Base-by-base conservation (phyloP, 768 basidiomycete species). In the Phanerochaete sordida region DNA sequence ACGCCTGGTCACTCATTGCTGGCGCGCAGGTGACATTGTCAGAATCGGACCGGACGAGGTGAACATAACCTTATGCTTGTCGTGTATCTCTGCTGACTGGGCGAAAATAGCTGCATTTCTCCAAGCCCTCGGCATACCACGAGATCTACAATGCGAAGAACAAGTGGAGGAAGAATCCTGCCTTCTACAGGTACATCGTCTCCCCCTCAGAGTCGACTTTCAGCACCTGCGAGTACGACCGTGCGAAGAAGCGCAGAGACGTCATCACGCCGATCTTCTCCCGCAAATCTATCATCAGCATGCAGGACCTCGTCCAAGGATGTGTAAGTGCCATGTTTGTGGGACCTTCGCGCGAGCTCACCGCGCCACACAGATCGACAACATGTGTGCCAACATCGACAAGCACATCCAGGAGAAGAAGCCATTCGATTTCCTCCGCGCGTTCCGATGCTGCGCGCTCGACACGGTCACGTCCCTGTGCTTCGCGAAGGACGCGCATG, bases 51-150 rank as follows among this genome's bases (percentile, higher is more conserved):
- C 77, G 0, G 75, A 77, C 60, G 74, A 78, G 69, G 78, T 77
- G 52, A 15, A 69, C n/a, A 7, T 51, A 49, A 48, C 1, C n/a
- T 58, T 33, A 16, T 7, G 11, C 19, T 16, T 19, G 11, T 4
- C 39, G 8, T 19, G 19, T 11, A 19, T 11, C 39, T 4, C 19
- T 43, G 39, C 39, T 43, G 33, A 35, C 13, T 13, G n/a, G n/a
- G n/a, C n/a, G n/a, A 50, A 27, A n/a, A n/a, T 19, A 79, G 79
- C 72, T 80, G 52, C 77, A 78, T 56, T 80, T 80, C 68, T 74
- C 72, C 49, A 71, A 76, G 57, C 75, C 77, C 16, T 62, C 67
- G 8, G 77, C 72, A 5, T 77, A 77, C 58, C 67, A 68, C 28
- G 77, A 77, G 19, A 78, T 80, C 23, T 78, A 80, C 64, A 62